These are phyloP conservation scores for Acer campestre DNA, from an alignment of 345 rosid genomes.

Conservation along the genomic window DNA sequence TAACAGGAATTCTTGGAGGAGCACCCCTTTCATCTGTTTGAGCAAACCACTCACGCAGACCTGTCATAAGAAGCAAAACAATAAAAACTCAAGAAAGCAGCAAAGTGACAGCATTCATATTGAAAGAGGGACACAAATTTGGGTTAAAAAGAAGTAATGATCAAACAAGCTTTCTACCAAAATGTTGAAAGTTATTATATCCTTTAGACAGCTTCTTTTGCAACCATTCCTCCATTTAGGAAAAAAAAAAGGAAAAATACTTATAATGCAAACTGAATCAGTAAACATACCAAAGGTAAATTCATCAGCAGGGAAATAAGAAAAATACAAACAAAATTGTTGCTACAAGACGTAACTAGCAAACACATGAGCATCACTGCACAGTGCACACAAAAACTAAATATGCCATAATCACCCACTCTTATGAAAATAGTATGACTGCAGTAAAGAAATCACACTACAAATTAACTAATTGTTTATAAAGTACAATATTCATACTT, in stretches of 20 bases:
- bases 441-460: background rate
- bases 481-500: background rate
- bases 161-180: background rate
- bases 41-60: slow-evolving; percentile 95
- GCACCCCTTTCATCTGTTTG: slow-evolving; percentile 95
- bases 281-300: background rate
- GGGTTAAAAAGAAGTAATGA: background rate
- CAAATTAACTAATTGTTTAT: background rate
- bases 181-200: background rate
- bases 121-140: background rate
- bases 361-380: background rate
- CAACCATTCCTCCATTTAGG: background rate
- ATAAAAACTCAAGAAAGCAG: slow-evolving; percentile 12
- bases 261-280: background rate
- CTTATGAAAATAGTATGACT: background rate
- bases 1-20: slow-evolving; percentile 91
- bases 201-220: background rate
- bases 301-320: background rate
- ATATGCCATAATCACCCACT: background rate
- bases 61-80: slow-evolving; percentile 37
- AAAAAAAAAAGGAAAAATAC: background rate
- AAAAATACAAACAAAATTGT: background rate
- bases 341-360: background rate
- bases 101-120: slow-evolving; percentile 4
- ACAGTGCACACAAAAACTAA: background rate